Evolutionary conservation across 148 eudicot species (phyloP), one percentile per base, ranked within the genome.

Genomic region (Gaultheria prostrata): DNA sequence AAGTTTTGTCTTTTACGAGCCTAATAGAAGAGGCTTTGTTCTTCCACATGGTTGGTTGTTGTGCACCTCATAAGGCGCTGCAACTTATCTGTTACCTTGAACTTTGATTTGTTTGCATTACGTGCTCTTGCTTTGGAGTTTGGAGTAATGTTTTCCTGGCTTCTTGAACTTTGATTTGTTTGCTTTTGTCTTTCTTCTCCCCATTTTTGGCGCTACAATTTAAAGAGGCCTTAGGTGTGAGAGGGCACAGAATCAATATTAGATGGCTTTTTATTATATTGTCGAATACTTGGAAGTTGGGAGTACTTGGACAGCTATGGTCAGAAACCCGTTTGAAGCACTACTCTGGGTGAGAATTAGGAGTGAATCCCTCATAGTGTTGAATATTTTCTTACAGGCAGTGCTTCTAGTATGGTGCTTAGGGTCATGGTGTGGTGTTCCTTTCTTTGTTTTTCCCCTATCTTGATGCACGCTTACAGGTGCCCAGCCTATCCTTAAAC

Each of bases 131-230:
- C 33, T 65, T 65, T 26, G 33, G 71, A 65, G 33, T 65, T 65
- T 65, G 71, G 71, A 26, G 71, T 65, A 9, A 26, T 65, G 14
- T 65, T 65, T 65, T 65, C 71, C 32, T 65, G 33, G 17, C 32
- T 65, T 28, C 71, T 65, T 65, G 15, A 65, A 33, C 71, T n/a
- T 65, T 65, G 71, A 65, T 65, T 65, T 65, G 71, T 65, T 65
- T 65, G 71, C 33, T 65, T 61, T 61, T 26, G 33, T 24, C 33
- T 65, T 59, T 21, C 3, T 15, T 63, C 69, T 11, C 33, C 71
- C 71, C 17, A 0, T 65, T 65, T n/a, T 24, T 11, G 71, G 71
- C 33, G 71, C 1, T 65, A 24, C 69, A 63, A 63, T 0, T n/a
- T 26, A 28, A 50, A 77, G 43, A 50, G 61, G 80, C 78, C 33